These are phyloP conservation scores for Allium sativum DNA, from an alignment of 106 monocot genomes.

Conservation along the genomic window DNA sequence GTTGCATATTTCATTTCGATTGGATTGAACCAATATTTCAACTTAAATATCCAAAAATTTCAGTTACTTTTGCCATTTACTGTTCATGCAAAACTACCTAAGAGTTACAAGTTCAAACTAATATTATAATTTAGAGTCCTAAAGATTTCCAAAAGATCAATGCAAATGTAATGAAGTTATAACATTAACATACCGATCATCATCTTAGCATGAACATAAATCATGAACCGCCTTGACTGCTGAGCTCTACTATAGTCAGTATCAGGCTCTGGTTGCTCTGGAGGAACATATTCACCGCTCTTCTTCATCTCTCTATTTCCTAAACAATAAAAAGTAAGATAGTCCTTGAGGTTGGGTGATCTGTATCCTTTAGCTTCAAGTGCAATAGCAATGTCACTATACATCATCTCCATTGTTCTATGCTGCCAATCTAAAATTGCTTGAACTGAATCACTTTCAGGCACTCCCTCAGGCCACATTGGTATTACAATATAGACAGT, in stretches of 20 bases:
- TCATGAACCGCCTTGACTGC: constrained; percentile 55
- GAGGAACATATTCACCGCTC: constrained; percentile 28
- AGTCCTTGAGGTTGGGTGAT: constrained; percentile 29
- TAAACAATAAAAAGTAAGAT: constrained; percentile 58
- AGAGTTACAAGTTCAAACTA: too few relatives aligned
- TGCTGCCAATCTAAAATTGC: constrained; percentile 67
- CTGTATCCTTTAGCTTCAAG: constrained; percentile 25
- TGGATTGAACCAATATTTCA: too few relatives aligned
- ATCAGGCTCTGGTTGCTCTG: constrained; percentile 30
- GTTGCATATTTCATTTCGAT: too few relatives aligned
- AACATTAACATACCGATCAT: constrained; percentile 39
- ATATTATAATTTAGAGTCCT: not conserved
- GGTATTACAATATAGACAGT: constrained; percentile 62
- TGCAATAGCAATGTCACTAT: constrained; percentile 26
- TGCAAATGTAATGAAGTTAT: not conserved
- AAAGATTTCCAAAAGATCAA: not conserved
- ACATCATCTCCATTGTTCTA: constrained; percentile 81
- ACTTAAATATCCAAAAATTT: too few relatives aligned
- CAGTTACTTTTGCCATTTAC: too few relatives aligned
- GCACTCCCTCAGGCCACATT: constrained; percentile 73
- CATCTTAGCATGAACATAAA: constrained; percentile 73
- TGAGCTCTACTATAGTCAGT: constrained; percentile 43
- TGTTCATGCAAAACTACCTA: too few relatives aligned
- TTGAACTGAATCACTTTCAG: constrained; percentile 51
- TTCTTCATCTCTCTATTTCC: constrained; percentile 41